Conservation (phyloP, 2,329 filamentous ascomycete genomes). For the Fusarium sp. region DNA sequence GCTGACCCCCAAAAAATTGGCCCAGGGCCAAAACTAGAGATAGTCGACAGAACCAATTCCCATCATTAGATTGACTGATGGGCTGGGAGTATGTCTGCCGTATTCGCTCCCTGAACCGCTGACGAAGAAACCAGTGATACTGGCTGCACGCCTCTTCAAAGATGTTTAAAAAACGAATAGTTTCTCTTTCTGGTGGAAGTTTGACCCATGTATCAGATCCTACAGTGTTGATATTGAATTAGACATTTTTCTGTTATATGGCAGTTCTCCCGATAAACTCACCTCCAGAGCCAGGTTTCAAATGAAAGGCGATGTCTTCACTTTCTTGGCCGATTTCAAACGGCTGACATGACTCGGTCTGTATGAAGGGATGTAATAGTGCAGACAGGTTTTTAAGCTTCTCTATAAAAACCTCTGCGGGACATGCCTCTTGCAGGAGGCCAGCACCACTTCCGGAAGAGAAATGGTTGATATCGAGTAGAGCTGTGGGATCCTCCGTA, state of each 20-base stretch:
- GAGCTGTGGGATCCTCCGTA: rapidly evolving
- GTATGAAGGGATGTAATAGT: background rate
- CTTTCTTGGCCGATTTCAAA: background rate
- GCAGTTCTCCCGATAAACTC: background rate
- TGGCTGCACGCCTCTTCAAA: background rate
- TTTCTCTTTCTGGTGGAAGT: background rate
- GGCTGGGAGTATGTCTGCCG: background rate
- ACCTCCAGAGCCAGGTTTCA: background rate
- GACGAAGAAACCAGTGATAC: conserved; percentile 4
- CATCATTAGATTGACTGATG: background rate
- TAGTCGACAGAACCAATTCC: conserved; percentile 5
- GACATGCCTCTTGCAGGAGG: background rate
- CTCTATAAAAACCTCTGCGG: background rate
- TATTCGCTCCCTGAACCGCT: background rate
- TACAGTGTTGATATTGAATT: rapidly evolving
- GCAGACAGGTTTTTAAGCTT: background rate
- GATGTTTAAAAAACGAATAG: background rate
- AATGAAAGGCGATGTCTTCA: background rate
- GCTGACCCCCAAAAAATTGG: background rate
- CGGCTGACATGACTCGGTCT: background rate
- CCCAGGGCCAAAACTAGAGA: background rate
- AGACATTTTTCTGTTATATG: background rate
- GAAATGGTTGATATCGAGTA: rapidly evolving
- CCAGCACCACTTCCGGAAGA: background rate
- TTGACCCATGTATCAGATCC: background rate